Evolutionary conservation across 1,284 basidiomycete genomes (phyloP), one percentile per base, ranked within the genome.

Genomic region (Melampsora larici-populina): DNA sequence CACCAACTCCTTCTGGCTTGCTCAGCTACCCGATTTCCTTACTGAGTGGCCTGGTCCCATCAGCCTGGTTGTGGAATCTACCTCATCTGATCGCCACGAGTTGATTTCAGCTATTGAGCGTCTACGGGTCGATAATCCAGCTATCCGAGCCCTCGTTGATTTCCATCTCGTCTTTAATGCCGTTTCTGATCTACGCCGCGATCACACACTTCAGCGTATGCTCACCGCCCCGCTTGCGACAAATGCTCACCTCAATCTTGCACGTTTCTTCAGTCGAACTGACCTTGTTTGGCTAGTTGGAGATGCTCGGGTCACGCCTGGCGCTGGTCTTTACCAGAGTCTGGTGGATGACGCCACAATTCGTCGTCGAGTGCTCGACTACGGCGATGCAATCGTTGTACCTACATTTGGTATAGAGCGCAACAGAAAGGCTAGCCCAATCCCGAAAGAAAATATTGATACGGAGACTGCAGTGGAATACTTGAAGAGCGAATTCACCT

Each of bases 241-340:
- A 26, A 82, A 82, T 72, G 81, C 80, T 58, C 82, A 83, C 36
- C 79, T 82, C 75, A 82, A 83, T 79, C 78, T 83, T 46, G 82
- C 81, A 40, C 79, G 82, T 21, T 83, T 83, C 80, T 82, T 83
- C 43, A 80, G 82, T 15, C 79, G 78, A 46, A 82, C 82, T 29
- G 81, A 82, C 51, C 62, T 82, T 65, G 79, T 82, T 71, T 82
- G 81, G 79, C 78, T 82, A 46, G 80, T 81, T 1, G 81, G 80
- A 2, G 82, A 83, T 60, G 81, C 82, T 0, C 79, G 82, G 13
- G 43, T 82, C 17, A 68, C 80, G 5, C 82, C 82, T 31, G 79
- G 80, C 1, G 46, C 70, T 26, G 80, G 79, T 0, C 78, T 83
- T 0, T 70, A 77, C 24, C 70, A 80, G 9, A n/a, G 66, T 5